Evolutionary conservation across 2,329 filamentous ascomycete species (phyloP).

Genomic region (Nothophaeocryptopus gaeumannii): DNA sequence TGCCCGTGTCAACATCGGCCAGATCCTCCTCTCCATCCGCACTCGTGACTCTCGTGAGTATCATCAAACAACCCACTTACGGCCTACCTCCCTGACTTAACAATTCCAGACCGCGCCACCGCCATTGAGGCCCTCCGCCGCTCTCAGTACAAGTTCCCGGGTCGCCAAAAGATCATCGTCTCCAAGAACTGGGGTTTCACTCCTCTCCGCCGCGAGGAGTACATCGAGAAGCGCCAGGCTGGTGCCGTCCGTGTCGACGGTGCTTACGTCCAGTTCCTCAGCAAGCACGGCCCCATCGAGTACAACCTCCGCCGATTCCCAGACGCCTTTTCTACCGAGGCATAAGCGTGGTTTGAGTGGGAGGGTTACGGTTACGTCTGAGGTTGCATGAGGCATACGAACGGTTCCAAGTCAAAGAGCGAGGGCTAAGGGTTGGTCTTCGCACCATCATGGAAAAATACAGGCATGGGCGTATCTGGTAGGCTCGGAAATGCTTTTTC

Average conservation of each 20-base stretch:
- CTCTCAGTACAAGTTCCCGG: constrained; percentile 99
- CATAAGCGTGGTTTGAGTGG: constrained; percentile 23
- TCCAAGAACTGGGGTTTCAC: constrained; percentile 99
- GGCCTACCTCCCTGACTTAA: constrained; percentile 19
- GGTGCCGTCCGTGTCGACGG: constrained; percentile 95
- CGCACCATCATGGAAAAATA: too few relatives aligned
- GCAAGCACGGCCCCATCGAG: constrained; percentile 82
- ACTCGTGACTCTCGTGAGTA: constrained; percentile 86
- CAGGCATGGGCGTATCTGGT: too few relatives aligned
- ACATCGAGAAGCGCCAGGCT: constrained; percentile 89
- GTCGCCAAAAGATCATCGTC: constrained; percentile 99
- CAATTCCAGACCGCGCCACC: constrained; percentile 68
- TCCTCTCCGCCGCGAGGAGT: constrained; percentile 94
- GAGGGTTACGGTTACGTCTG: neutral
- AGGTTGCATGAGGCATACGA: constrained; percentile 4
- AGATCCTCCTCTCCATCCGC: constrained; percentile 96
- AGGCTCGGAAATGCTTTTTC: too few relatives aligned
- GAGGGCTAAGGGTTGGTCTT: too few relatives aligned
- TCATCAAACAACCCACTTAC: neutral
- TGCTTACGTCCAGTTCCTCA: constrained; percentile 99
- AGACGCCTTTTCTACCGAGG: constrained; percentile 67
- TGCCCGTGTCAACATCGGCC: constrained; percentile 99
- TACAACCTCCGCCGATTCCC: constrained; percentile 94
- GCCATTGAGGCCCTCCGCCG: constrained; percentile 98
- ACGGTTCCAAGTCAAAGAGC: too few relatives aligned